Evolutionary conservation across 1,139 yeast species (phyloP).

Genomic region (Debaryomyces subglobosus): DNA sequence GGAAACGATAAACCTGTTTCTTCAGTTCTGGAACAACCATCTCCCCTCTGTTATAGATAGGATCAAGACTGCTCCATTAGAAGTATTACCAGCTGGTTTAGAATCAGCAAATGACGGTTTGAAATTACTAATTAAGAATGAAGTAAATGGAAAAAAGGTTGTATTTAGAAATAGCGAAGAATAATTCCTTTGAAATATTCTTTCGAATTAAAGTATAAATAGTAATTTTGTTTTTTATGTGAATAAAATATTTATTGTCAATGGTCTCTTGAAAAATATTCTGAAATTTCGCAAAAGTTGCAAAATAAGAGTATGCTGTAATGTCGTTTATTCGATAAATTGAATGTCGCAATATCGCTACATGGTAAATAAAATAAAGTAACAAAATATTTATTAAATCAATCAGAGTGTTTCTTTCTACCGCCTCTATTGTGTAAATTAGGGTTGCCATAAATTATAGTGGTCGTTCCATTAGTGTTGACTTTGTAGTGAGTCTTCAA

Average conservation of each 20-base stretch:
- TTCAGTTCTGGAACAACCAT: neutral
- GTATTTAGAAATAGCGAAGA: neutral
- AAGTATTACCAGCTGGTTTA: neutral
- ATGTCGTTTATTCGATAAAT: neutral
- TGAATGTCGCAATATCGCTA: neutral
- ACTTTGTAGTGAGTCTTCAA: conserved; percentile 49
- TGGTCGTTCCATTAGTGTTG: conserved; percentile 39
- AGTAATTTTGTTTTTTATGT: too few relatives aligned
- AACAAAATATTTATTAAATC: conserved; percentile 5
- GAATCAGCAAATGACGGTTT: neutral
- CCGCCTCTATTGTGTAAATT: conserved; percentile 28
- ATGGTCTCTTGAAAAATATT: too few relatives aligned
- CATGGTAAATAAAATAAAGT: neutral
- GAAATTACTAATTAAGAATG: neutral
- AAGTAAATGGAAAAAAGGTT: neutral
- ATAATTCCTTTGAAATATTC: too few relatives aligned
- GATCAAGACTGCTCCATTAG: neutral
- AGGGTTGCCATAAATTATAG: conserved; percentile 43
- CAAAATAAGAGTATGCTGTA: neutral
- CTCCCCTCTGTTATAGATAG: neutral
- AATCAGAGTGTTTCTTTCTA: conserved; percentile 11
- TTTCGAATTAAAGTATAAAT: too few relatives aligned
- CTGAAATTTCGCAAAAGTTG: neutral
- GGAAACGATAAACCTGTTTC: neutral
- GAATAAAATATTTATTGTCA: too few relatives aligned